Base-by-base conservation (phyloP, 345 rosid species). In the Pseudoturritis turrita region DNA sequence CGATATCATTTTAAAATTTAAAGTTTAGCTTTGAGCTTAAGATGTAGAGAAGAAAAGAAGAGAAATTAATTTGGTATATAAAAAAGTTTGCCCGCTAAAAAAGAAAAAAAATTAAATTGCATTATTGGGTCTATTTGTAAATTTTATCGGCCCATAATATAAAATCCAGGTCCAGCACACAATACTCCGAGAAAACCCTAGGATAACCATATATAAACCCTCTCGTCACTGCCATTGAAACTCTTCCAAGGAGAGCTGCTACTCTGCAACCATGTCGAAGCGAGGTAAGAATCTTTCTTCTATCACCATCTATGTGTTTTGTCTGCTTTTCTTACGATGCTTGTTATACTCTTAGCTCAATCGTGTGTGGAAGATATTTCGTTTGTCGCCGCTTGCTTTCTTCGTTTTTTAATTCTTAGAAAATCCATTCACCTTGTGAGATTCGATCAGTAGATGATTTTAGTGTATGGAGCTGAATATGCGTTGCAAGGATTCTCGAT, bases 201-300 rank as follows among this genome's bases (percentile, higher is more conserved):
- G 59, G 10, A 33, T 37, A 53, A 5, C 0, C 50, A 36, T 37
- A 75, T 61, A 75, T 75, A 75, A 53, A 68, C 19, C 11, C 57
- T 36, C 58, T 44, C 68, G 46, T 69, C 74, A 45, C 74, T 10
- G 9, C 15, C 56, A 14, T 13, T 47, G 23, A 53, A 56, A 31
- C 22, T 40, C 28, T 60, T 37, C 25, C 1, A 13, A 63, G 64
- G 36, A 74, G 79, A 75, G 79, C 79, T 68, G 68, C 68, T 40
- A 73, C 25, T 29, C 53, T 45, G 71, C 72, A 62, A 63, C 78
- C 61, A 78, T 78, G 81, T 78, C 81, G 81, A 78, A 78, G 81
- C 78, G 81, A 78, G 81, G 81, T 78, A 62, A 37, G 3, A 10
- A 19, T 41, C 51, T 45, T 43, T 55, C 65, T 1, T 21, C 37